Evolutionary conservation across 106 monocot genomes (phyloP).

Genomic region (Platanthera zijinensis): DNA sequence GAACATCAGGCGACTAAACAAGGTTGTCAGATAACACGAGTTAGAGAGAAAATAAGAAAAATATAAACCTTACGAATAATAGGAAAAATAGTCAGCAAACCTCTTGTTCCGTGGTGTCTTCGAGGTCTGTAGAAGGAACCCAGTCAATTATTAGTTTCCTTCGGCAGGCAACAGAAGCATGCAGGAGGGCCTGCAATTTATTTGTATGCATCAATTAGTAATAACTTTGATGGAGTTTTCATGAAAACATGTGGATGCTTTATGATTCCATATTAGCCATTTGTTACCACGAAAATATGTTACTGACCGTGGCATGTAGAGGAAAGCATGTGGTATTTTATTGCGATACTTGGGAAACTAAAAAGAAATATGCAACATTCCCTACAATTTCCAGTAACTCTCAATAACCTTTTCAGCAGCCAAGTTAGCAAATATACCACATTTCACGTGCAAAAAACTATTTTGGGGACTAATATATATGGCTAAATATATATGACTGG

Average conservation of each 20-base stretch:
- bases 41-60: neutral
- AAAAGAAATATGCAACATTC: too few relatives aligned
- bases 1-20: conserved; percentile 47
- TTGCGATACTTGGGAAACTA: too few relatives aligned
- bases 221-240: neutral
- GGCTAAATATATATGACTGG: too few relatives aligned
- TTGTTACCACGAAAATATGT: neutral
- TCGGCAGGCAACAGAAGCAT: conserved; percentile 67
- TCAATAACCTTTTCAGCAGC: too few relatives aligned
- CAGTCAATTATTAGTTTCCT: conserved; percentile 86
- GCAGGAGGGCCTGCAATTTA: conserved; percentile 70
- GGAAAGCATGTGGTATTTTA: neutral
- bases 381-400: too few relatives aligned
- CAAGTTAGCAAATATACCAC: too few relatives aligned
- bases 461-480: too few relatives aligned
- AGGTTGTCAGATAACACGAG: neutral
- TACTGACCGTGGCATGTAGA: neutral
- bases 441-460: too few relatives aligned
- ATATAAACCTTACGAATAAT: neutral
- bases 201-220: neutral
- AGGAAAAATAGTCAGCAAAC: conserved; percentile 12
- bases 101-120: conserved; percentile 52
- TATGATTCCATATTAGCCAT: neutral
- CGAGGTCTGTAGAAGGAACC: conserved; percentile 84
- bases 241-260: neutral